phyloP scores from a whole-genome alignment of 1,284 basidiomycete genomes.

The Ceratobasidium sp. region DNA sequence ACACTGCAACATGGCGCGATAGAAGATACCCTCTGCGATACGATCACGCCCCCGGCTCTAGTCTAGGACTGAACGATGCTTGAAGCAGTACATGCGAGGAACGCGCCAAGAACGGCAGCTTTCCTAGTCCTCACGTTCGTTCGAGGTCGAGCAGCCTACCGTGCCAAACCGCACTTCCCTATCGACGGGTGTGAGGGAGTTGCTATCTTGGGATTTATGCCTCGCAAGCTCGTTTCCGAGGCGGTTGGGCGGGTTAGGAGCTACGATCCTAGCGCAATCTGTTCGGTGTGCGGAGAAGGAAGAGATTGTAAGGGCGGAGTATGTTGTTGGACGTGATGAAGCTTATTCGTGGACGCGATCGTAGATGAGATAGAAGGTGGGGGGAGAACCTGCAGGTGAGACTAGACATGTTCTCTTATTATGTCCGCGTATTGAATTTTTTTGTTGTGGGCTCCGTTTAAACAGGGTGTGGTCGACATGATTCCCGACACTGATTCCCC shows the following conservation, averaged over 20 bases:
- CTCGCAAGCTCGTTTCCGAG: constrained; percentile 64
- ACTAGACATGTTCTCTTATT: constrained; percentile 40
- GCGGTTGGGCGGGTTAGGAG: constrained; percentile 33
- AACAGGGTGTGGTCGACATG: constrained; percentile 85
- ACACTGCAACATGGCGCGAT: constrained; percentile 83
- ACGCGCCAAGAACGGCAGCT: constrained; percentile 18
- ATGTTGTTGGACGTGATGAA: constrained; percentile 76
- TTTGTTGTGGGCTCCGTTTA: constrained; percentile 69
- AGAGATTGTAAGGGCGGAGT: constrained; percentile 70
- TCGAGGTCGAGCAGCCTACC: constrained; percentile 71
- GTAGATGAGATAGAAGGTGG: constrained; percentile 74
- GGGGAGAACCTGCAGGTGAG: constrained; percentile 79
- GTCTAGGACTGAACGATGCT: constrained; percentile 12
- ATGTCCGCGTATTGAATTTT: background rate
- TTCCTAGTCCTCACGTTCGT: constrained; percentile 27
- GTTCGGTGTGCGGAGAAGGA: constrained; percentile 48
- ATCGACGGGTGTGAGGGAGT: constrained; percentile 60
- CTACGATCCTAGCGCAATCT: constrained; percentile 16
- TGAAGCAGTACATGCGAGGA: constrained; percentile 33
- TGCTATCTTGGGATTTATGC: constrained; percentile 64
- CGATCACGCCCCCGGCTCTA: constrained; percentile 63
- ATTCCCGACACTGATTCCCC: constrained; percentile 82
- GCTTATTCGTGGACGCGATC: constrained; percentile 88
- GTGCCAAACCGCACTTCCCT: constrained; percentile 67
- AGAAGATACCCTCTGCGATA: constrained; percentile 76